phyloP scores from a whole-genome alignment of 257 asterid genomes.

The Solanum tarapatanum region DNA sequence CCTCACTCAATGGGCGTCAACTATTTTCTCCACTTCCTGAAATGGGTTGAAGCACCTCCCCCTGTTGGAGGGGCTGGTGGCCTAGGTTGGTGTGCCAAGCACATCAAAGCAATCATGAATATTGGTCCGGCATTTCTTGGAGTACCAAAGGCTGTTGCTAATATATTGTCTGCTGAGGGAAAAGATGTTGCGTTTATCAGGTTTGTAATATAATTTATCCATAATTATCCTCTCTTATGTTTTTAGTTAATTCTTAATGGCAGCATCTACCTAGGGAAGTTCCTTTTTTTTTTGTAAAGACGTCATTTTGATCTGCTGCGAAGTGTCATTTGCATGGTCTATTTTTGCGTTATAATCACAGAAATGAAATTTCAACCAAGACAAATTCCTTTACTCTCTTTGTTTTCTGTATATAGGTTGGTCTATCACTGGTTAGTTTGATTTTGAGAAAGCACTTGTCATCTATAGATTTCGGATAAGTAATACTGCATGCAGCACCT shows the following conservation, averaged over 20 bases:
- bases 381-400: not conserved
- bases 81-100: constrained; percentile 71
- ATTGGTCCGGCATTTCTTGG: constrained; percentile 84
- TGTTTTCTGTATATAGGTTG: not conserved
- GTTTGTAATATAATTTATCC: constrained; percentile 16
- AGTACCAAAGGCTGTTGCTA: constrained; percentile 66
- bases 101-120: constrained; percentile 75
- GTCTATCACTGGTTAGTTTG: not conserved
- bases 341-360: not conserved
- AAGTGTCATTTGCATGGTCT: not conserved
- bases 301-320: not conserved
- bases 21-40: constrained; percentile 80
- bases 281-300: not conserved
- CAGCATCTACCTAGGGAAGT: not conserved
- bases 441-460: no score
- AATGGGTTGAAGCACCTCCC: constrained; percentile 78
- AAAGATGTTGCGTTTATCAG: constrained; percentile 77
- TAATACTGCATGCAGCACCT: not conserved
- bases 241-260: not conserved
- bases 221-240: not conserved
- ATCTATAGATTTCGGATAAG: no score
- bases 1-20: constrained; percentile 94
- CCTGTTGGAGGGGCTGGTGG: constrained; percentile 92
- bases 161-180: constrained; percentile 69
- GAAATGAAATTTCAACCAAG: not conserved